A percentile compares a stretch with the other conserved stretches of the same genome.
These are phyloP conservation scores for Euphrasia arctica DNA, from an alignment of 305 asterid species.

Conservation along the genomic window DNA sequence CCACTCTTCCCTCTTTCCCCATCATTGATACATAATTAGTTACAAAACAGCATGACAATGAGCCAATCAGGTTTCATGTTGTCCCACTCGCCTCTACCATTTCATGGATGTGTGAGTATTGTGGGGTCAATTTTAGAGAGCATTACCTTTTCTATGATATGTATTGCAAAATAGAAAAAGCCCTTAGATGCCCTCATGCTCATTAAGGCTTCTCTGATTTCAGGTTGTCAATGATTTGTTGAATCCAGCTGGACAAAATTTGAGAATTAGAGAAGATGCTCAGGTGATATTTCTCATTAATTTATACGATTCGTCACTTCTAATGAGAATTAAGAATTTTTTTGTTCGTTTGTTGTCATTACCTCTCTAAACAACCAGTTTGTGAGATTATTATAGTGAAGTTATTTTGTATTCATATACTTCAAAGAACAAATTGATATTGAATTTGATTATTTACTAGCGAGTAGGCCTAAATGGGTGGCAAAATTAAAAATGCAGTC, in stretches of 20 bases:
- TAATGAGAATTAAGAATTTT: constrained; percentile 18
- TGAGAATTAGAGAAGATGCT: constrained; percentile 91
- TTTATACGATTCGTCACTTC: background rate
- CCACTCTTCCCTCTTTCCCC: constrained; percentile 16
- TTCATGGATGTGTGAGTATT: constrained; percentile 15
- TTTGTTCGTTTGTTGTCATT: constrained; percentile 11
- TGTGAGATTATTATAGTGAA: constrained; percentile 9
- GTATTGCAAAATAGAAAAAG: constrained; percentile 19
- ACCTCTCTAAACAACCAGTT: constrained; percentile 16
- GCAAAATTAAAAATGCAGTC: too few relatives aligned
- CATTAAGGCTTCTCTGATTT: constrained; percentile 29
- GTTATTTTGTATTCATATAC: constrained; percentile 16
- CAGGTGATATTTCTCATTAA: constrained; percentile 57
- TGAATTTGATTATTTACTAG: constrained; percentile 16
- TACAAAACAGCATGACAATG: background rate
- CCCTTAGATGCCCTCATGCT: constrained; percentile 4
- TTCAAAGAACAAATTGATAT: constrained; percentile 13
- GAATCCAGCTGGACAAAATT: constrained; percentile 99
- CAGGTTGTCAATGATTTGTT: constrained; percentile 99
- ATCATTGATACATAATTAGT: constrained; percentile 11
- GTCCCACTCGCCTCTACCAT: constrained; percentile 19
- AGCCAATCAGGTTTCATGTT: constrained; percentile 20
- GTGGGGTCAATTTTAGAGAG: constrained; percentile 16
- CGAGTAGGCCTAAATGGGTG: background rate
- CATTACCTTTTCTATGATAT: constrained; percentile 1